Conservation (phyloP, 2,329 filamentous ascomycete species). For the Talaromyces funiculosus region DNA sequence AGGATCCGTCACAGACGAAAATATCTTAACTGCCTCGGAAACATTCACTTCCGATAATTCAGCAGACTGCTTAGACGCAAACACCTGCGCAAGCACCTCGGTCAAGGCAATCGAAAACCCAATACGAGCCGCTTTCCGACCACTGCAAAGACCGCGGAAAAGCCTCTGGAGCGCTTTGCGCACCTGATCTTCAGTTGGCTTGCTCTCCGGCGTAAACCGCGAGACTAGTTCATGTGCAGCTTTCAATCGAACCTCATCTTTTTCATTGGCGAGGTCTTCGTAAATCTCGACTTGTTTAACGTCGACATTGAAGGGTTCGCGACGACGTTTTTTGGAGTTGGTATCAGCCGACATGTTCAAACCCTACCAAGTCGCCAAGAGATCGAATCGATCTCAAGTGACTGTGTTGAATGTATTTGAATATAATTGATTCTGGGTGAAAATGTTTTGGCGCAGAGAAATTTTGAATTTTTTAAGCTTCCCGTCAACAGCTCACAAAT, state of each 20-base stretch:
- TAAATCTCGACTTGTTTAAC: slow-evolving; percentile 45
- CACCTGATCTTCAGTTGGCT: slow-evolving; percentile 37
- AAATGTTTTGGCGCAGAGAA: not conserved
- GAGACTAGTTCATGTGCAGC: slow-evolving; percentile 41
- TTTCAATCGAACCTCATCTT: slow-evolving; percentile 42
- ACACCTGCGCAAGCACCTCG: slow-evolving; percentile 69
- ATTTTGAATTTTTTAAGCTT: slow-evolving; percentile 18
- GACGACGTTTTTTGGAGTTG: slow-evolving; percentile 34
- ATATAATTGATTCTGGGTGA: not conserved
- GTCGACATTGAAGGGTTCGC: slow-evolving; percentile 39
- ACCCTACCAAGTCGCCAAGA: not conserved
- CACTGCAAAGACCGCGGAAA: slow-evolving; percentile 82
- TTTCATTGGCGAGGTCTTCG: slow-evolving; percentile 44
- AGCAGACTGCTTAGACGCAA: slow-evolving; percentile 30
- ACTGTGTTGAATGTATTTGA: not conserved
- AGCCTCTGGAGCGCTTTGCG: slow-evolving; percentile 53
- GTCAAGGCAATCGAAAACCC: slow-evolving; percentile 87
- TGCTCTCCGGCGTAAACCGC: slow-evolving; percentile 39
- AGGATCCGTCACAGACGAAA: slow-evolving; percentile 48
- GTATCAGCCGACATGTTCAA: slow-evolving; percentile 26
- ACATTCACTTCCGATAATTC: slow-evolving; percentile 32
- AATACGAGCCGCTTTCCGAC: slow-evolving; percentile 77
- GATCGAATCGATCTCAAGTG: not conserved
- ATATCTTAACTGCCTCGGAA: slow-evolving; percentile 44
- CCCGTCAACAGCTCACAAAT: slow-evolving; percentile 9